Evolutionary conservation across 352 stramenopile genomes (phyloP), one percentile per base, ranked within the genome.

Genomic region (Stramenopiles sp.): DNA sequence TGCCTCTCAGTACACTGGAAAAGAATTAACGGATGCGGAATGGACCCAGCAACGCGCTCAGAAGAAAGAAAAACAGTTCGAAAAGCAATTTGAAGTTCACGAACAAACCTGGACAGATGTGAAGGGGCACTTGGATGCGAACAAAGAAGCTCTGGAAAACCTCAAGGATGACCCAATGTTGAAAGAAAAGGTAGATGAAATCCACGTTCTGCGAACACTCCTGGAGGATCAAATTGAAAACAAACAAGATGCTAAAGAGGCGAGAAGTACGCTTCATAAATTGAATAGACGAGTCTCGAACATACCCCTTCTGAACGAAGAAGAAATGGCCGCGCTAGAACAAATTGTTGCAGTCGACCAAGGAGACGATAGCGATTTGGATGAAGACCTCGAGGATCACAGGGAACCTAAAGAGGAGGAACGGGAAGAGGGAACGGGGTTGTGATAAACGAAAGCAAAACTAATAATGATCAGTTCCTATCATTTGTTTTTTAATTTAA

Each of bases 31-130:
- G 25, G 43, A 63, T 63, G 43, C 43, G 25, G 43, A 12, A 63
- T 63, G 43, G 43, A 63, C 12, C 25, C 12, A 63, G 25, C 43
- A 25, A 63, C 43, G 43, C 12, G 25, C 12, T 63, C 12, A 12
- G 25, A 25, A 12, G 25, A 63, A 63, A 25, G 43, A 63, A 63
- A 63, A 63, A 63, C 12, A 12, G 25, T 63, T 63, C 12, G 25
- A 63, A 63, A 63, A 63, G 43, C 43, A 63, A 63, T 18, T 63
- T 63, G 43, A 63, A 63, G 25, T 25, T 63, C 43, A 63, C 12
- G 25, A 63, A 25, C 12, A 12, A 18, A 25, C 43, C 12, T 63
- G 12, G 25, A 25, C 12, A 63, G 43, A 63, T 63, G 43, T 63
- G 12, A 63, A 63, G 25, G 43, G 25, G 25, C 43, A 63, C 12